Percentiles rank a stretch among this genome's conserved stretches.
Evolutionary conservation across 2,329 filamentous ascomycete genomes (phyloP).

Genomic region (Hypoxylon sp.): DNA sequence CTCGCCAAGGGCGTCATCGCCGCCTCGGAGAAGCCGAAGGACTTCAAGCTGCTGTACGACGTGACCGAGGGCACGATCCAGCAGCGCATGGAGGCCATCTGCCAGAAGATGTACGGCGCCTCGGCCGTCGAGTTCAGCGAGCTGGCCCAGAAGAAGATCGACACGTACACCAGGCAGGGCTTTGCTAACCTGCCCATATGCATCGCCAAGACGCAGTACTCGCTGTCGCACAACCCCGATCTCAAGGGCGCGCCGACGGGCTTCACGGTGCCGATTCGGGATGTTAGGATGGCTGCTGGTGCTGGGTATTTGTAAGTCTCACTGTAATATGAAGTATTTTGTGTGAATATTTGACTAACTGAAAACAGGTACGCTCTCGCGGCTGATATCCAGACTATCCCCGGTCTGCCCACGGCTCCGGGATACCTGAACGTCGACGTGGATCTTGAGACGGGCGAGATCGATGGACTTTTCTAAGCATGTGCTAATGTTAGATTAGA

Average conservation of each 20-base stretch:
- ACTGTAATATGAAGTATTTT: not conserved
- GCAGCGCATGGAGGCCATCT: constrained; percentile 90
- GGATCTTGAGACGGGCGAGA: constrained; percentile 82
- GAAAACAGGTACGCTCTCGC: constrained; percentile 80
- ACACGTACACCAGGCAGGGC: constrained; percentile 91
- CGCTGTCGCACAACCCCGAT: constrained; percentile 88
- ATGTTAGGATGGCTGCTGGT: constrained; percentile 92
- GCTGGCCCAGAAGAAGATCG: constrained; percentile 93
- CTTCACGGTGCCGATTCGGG: constrained; percentile 92
- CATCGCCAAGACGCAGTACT: constrained; percentile 98
- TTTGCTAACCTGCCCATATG: constrained; percentile 95
- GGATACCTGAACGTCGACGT: constrained; percentile 95
- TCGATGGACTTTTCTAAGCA: constrained; percentile 84
- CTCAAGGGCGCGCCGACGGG: constrained; percentile 95
- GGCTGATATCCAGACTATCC: constrained; percentile 98
- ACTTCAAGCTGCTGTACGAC: constrained; percentile 87
- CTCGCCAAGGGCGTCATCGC: constrained; percentile 87
- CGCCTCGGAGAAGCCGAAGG: constrained; percentile 82
- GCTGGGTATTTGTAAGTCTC: constrained; percentile 87
- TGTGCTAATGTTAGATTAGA: not conserved
- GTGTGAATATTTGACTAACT: constrained; percentile 3
- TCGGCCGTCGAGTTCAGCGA: constrained; percentile 90
- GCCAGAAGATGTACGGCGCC: constrained; percentile 93
- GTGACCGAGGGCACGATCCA: constrained; percentile 78
- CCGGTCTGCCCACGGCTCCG: constrained; percentile 91